Evolutionary conservation across 306 rosid species (phyloP).

Genomic region (Sechiopsis laciniata): DNA sequence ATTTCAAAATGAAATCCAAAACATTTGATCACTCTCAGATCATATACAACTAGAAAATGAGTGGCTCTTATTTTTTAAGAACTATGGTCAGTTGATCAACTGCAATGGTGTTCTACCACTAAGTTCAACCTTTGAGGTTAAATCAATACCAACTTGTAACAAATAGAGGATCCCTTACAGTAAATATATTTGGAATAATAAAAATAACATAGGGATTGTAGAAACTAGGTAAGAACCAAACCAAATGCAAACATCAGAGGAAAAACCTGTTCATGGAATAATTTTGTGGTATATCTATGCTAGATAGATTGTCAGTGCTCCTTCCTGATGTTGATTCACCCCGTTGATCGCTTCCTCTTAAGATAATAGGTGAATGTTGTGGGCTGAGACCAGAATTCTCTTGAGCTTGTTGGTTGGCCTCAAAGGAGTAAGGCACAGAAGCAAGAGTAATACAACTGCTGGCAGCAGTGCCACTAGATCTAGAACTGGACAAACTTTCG

Average conservation of each 20-base stretch:
- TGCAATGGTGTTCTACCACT: background rate
- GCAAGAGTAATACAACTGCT: constrained; percentile 57
- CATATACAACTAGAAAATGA: background rate
- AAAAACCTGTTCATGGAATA: constrained; percentile 20
- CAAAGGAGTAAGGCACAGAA: constrained; percentile 54
- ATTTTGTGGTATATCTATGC: constrained; percentile 20
- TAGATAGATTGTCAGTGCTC: constrained; percentile 23
- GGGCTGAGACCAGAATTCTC: constrained; percentile 35
- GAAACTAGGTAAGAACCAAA: background rate
- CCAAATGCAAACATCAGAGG: background rate
- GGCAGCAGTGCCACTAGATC: constrained; percentile 58
- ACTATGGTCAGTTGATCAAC: background rate
- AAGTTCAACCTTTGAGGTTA: constrained; percentile 3
- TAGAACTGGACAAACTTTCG: constrained; percentile 57
- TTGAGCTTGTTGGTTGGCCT: constrained; percentile 48
- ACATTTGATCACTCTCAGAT: background rate
- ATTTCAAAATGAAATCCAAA: background rate
- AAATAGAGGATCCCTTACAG: background rate
- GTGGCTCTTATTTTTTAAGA: background rate
- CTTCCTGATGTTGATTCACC: constrained; percentile 36
- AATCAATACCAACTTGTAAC: background rate
- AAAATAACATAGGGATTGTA: background rate
- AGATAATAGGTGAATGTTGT: constrained; percentile 15
- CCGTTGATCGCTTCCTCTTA: constrained; percentile 35
- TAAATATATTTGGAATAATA: background rate